Conservation (phyloP, 345 rosid genomes). For the Hirschfeldia incana region DNA sequence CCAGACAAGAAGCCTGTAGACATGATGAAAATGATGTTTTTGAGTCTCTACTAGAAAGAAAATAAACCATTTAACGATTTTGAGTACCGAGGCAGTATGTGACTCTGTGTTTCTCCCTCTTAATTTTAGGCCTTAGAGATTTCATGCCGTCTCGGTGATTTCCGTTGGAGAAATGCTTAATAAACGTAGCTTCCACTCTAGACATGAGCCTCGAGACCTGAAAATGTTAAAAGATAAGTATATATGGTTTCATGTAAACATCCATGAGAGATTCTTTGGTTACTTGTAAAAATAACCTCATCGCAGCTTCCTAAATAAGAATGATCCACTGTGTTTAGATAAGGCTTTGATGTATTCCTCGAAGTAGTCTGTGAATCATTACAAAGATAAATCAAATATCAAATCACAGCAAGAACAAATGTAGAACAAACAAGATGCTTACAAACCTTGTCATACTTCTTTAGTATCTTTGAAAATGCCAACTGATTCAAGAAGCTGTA, state of each 20-base stretch:
- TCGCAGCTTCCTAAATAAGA: constrained; percentile 68
- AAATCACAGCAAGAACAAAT: background rate
- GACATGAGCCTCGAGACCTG: constrained; percentile 67
- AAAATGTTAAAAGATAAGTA: constrained; percentile 3
- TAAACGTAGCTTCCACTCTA: constrained; percentile 60
- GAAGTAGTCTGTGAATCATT: constrained; percentile 49
- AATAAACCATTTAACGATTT: background rate
- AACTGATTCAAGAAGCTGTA: constrained; percentile 69
- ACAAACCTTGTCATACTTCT: constrained; percentile 71
- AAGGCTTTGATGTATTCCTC: constrained; percentile 57
- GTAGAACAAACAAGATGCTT: background rate
- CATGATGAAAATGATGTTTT: constrained; percentile 7
- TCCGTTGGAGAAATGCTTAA: constrained; percentile 77
- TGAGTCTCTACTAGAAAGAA: constrained; percentile 2
- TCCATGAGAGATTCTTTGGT: background rate
- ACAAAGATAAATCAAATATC: background rate
- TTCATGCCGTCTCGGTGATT: constrained; percentile 70
- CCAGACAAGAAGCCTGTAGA: constrained; percentile 65
- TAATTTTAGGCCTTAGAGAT: constrained; percentile 54
- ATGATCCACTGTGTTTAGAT: constrained; percentile 59
- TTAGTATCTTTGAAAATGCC: constrained; percentile 72
- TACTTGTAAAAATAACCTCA: constrained; percentile 46
- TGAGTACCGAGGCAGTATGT: constrained; percentile 67
- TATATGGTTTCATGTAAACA: background rate
- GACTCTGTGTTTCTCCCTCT: constrained; percentile 60